Conservation (phyloP, 176 grass and related monocot species). For the Paspalum notatum region DNA sequence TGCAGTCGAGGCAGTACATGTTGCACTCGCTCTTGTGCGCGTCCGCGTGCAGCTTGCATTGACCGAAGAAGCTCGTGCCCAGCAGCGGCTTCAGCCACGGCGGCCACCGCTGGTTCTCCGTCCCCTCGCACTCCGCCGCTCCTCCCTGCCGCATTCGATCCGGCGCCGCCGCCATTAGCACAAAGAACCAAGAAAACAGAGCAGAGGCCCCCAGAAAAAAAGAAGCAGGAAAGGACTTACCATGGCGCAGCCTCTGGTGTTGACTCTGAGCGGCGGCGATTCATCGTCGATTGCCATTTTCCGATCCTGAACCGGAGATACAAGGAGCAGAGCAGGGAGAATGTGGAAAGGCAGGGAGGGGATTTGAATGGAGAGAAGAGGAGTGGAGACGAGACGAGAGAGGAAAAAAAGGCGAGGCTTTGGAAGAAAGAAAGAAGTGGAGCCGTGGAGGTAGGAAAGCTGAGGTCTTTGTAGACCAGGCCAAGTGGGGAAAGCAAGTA, state of each 20-base stretch:
- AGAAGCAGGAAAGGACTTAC: not conserved
- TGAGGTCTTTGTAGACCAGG: slow-evolving; percentile 57
- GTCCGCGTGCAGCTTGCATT: slow-evolving; percentile 91
- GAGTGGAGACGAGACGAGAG: not conserved
- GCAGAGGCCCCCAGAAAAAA: not conserved
- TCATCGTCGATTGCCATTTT: slow-evolving; percentile 70
- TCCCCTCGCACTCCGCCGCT: slow-evolving; percentile 31
- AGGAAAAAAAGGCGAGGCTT: not conserved
- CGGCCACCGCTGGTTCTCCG: slow-evolving; percentile 79
- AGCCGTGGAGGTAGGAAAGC: slow-evolving; percentile 36
- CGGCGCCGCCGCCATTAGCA: slow-evolving; percentile 19
- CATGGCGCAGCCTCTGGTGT: slow-evolving; percentile 56
- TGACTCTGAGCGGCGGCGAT: slow-evolving; percentile 60
- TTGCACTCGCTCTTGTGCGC: slow-evolving; percentile 99
- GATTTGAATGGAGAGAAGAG: not conserved
- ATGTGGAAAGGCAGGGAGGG: not conserved
- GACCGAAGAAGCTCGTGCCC: slow-evolving; percentile 84
- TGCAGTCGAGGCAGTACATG: slow-evolving; percentile 99
- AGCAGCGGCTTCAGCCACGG: slow-evolving; percentile 94
- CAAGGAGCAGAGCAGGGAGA: not conserved
- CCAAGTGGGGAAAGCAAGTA: too few relatives aligned
- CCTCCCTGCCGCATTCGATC: slow-evolving; percentile 54
- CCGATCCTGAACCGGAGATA: not conserved
- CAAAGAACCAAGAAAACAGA: not conserved
- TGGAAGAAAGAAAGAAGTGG: slow-evolving; percentile 36